Evolutionary conservation across 805 yeast genomes (phyloP).

Genomic region (Metschnikowia picachoensis): DNA sequence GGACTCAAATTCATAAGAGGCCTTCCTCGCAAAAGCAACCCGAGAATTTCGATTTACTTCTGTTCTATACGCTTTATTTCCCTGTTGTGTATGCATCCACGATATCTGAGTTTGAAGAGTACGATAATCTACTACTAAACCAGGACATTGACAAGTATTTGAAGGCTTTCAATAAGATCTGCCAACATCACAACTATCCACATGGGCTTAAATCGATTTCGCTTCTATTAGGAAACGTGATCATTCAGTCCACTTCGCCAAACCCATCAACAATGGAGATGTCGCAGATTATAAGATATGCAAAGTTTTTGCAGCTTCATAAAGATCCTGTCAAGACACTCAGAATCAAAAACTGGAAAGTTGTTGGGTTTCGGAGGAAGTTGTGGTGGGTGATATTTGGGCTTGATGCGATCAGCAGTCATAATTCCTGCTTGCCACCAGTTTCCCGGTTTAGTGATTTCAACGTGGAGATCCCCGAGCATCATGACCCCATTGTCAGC

Average conservation of each 20-base stretch:
- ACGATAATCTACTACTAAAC: constrained; percentile 42
- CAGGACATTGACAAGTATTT: constrained; percentile 49
- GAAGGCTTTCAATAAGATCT: constrained; percentile 47
- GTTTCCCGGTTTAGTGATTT: constrained; percentile 49
- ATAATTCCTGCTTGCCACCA: constrained; percentile 54
- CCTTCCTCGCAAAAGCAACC: constrained; percentile 11
- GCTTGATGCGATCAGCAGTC: constrained; percentile 53
- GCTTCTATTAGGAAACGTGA: constrained; percentile 44
- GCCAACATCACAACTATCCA: constrained; percentile 49
- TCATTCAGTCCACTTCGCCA: constrained; percentile 50
- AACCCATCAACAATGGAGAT: constrained; percentile 54
- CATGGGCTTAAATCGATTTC: constrained; percentile 42
- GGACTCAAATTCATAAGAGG: constrained; percentile 33
- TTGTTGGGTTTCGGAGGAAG: constrained; percentile 50
- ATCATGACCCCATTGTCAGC: constrained; percentile 33
- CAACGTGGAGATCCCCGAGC: constrained; percentile 55
- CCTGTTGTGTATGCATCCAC: constrained; percentile 57
- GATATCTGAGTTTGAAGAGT: constrained; percentile 57
- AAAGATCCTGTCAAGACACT: constrained; percentile 57
- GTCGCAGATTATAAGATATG: constrained; percentile 53
- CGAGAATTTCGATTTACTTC: constrained; percentile 32
- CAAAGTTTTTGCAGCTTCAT: constrained; percentile 52
- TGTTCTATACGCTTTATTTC: constrained; percentile 47
- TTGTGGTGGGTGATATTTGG: constrained; percentile 69
- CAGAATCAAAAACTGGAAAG: constrained; percentile 44